Evolutionary conservation across 192 early-diverging fungal species (phyloP).

Genomic region (Radiomyces spectabilis): DNA sequence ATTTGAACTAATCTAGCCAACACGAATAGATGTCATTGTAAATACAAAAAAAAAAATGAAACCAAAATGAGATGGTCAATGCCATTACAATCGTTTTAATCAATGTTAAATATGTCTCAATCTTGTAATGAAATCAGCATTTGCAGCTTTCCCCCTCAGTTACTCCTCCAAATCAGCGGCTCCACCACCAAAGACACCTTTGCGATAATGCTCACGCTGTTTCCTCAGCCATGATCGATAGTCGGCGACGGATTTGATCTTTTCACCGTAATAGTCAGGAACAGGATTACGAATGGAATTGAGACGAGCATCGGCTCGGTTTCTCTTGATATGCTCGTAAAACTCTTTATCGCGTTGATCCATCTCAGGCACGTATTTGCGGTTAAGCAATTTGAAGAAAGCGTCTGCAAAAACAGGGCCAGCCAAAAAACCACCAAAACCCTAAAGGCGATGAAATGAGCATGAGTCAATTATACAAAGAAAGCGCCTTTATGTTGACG

Average conservation of each 20-base stretch:
- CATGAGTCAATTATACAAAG: conserved; percentile 1
- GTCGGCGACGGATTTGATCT: conserved; percentile 73
- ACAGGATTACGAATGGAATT: conserved; percentile 69
- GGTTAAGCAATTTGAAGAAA: conserved; percentile 47
- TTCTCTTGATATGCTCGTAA: conserved; percentile 52
- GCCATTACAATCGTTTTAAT: background rate
- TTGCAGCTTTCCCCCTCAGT: background rate
- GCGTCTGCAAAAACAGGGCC: conserved; percentile 59
- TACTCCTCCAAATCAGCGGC: conserved; percentile 18
- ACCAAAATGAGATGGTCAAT: background rate
- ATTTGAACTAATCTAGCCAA: background rate
- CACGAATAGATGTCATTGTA: background rate
- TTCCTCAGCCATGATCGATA: conserved; percentile 87
- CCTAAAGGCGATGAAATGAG: conserved; percentile 18
- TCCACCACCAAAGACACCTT: conserved; percentile 60
- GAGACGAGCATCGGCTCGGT: conserved; percentile 58
- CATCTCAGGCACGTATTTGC: conserved; percentile 34
- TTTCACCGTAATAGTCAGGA: conserved; percentile 91
- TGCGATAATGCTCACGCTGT: conserved; percentile 71
- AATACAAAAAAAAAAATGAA: background rate
- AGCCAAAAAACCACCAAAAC: conserved; percentile 50
- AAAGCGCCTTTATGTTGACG: no score
- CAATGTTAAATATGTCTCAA: background rate
- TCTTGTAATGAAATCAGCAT: background rate
- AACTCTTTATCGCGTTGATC: conserved; percentile 53